These are phyloP conservation scores for Coemansia sp. DNA, from an alignment of 192 early-diverging fungal species.

Conservation along the genomic window DNA sequence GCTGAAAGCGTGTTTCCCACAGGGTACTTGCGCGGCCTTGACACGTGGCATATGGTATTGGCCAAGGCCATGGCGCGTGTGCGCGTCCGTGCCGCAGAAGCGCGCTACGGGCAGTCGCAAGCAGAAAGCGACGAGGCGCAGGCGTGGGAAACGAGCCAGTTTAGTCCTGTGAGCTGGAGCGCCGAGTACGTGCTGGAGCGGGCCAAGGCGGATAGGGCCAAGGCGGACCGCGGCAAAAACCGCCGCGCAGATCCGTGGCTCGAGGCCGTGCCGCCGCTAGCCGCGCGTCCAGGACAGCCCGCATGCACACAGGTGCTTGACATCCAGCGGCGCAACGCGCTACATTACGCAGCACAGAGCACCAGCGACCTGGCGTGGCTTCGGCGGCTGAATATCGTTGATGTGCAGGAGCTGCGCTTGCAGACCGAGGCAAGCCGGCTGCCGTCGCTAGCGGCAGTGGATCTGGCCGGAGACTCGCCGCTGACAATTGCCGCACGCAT, in stretches of 20 bases:
- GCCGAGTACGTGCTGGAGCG: conserved; percentile 37
- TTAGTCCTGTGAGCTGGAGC: conserved; percentile 36
- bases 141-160: background rate
- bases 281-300: conserved; percentile 5
- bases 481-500: conserved; percentile 41
- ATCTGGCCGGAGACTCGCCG: conserved; percentile 42
- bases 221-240: conserved; percentile 2
- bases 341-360: conserved; percentile 44
- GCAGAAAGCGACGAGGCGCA: conserved; percentile 11
- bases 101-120: conserved; percentile 11
- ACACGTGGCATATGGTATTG: conserved; percentile 33
- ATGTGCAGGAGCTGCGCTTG: conserved; percentile 26
- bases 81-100: conserved; percentile 16
- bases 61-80: conserved; percentile 25
- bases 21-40: conserved; percentile 28
- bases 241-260: conserved; percentile 32
- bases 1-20: conserved; percentile 22
- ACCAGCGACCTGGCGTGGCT: conserved; percentile 35
- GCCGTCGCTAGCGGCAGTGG: conserved; percentile 23
- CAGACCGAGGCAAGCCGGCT: conserved; percentile 8
- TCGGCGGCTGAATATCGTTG: conserved; percentile 27
- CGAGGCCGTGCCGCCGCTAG: conserved; percentile 28
- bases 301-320: conserved; percentile 5
- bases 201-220: conserved; percentile 27
- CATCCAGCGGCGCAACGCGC: conserved; percentile 36